Base-by-base conservation (phyloP, 2,329 filamentous ascomycete genomes). In the Sphaceloma murrayae region DNA sequence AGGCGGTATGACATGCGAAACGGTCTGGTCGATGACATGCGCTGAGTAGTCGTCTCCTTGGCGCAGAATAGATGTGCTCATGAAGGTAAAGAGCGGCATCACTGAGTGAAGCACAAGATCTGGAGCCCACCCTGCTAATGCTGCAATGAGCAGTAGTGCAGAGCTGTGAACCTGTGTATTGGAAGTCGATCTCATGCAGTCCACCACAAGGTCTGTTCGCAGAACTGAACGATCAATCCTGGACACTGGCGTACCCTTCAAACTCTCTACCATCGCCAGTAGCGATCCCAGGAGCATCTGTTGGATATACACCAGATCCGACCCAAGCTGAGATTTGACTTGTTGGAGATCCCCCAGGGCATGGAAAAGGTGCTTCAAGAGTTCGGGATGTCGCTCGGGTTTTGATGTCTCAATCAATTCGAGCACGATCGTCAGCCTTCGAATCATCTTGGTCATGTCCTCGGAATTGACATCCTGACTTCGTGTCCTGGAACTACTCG, bases 31-130 rank as follows among this genome's bases (percentile, higher is more conserved):
- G 47, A 95, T 89, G 22, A 98, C 89, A 60, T 94, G 85, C 9
- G 88, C 87, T 16, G 91, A 96, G 65, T 95, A 96, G 54, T 96
- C 89, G 56, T 98, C 93, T 54, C 85, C 86, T 65, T 95, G 89
- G 38, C 85, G 80, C 39, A 98, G 73, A 14, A 95, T 81, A 3
- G 85, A 94, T 32, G 82, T 83, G 31, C 89, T 87, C 81, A 96
- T 95, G 60, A 96, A 95, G 0, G 91, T 96, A 66, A 98, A 98
- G 43, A 98, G 89, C 9, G 91, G 91, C 91, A 98, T 98, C 44
- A 98, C 85, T 54, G 87, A 95, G 64, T 98, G 89, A 46, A 98
- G 72, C 2, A 98, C 85, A 36, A 94, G 69, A 60, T 94, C 88
- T 0, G 93, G 91, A 0, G 86, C 85, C 53, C 88, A 84, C 29